Conservation (phyloP, 1,139 yeast genomes). For the Pichia sp. region DNA sequence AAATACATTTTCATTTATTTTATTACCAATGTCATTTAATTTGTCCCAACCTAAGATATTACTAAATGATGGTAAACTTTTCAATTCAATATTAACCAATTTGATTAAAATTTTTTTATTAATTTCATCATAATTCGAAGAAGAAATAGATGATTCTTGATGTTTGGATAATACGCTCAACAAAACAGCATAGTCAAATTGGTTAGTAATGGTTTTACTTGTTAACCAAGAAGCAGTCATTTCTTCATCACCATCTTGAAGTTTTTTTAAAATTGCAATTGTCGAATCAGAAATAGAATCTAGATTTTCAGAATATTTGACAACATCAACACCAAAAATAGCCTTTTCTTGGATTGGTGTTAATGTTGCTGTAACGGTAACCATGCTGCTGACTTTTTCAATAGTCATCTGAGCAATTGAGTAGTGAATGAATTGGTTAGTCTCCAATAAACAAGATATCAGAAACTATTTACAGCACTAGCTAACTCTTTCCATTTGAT, state of each 20-base stretch:
- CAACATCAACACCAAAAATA: constrained; percentile 11
- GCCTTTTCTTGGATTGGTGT: constrained; percentile 16
- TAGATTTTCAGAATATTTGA: neutral
- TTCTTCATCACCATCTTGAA: constrained; percentile 2
- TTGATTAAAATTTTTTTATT: constrained; percentile 10
- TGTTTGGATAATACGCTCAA: constrained; percentile 1
- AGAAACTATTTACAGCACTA: no score
- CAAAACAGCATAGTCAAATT: constrained; percentile 10
- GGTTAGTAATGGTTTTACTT: neutral
- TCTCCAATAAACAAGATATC: no score
- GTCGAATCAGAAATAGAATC: constrained; percentile 7
- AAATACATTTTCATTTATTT: neutral
- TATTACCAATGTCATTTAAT: constrained; percentile 4
- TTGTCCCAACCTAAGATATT: constrained; percentile 1
- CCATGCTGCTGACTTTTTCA: no score
- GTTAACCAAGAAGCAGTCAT: constrained; percentile 1
- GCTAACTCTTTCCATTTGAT: no score
- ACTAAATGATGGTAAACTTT: neutral
- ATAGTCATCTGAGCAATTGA: no score
- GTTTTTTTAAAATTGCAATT: constrained; percentile 4
- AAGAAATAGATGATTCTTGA: neutral
- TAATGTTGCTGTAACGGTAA: neutral
- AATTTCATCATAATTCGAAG: no score
- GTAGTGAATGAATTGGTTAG: no score
- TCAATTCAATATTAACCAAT: constrained; percentile 13